Conservation (phyloP, 2,329 filamentous ascomycete species). For the Paracorniculantispora psalliotae region DNA sequence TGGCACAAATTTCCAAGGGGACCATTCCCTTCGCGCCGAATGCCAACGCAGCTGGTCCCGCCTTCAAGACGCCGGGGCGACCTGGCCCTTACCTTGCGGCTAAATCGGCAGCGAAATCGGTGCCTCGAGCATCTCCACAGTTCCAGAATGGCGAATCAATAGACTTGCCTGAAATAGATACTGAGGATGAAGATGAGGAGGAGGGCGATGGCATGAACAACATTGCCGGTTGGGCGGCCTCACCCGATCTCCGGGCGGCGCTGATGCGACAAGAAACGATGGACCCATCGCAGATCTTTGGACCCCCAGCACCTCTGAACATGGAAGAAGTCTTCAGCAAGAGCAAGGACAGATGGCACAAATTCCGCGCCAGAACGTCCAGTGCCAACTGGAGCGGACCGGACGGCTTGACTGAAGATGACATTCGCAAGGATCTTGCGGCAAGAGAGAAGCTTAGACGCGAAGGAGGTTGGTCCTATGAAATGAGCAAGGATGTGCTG, state of each 20-base stretch:
- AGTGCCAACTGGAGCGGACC: conserved; percentile 89
- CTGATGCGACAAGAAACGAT: conserved; percentile 78
- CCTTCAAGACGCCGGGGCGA: conserved; percentile 68
- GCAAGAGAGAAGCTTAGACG: conserved; percentile 73
- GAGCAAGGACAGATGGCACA: conserved; percentile 77
- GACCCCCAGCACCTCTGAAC: conserved; percentile 77
- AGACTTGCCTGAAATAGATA: conserved; percentile 89
- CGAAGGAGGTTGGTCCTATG: conserved; percentile 82
- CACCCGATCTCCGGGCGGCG: conserved; percentile 71
- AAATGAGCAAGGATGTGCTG: conserved; percentile 45
- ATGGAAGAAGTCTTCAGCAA: conserved; percentile 97
- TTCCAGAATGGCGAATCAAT: conserved; percentile 89
- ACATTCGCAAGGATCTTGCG: conserved; percentile 74
- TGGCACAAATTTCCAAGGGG: conserved; percentile 83
- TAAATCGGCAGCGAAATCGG: conserved; percentile 58
- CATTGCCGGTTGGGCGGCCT: conserved; percentile 82
- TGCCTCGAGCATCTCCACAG: conserved; percentile 66
- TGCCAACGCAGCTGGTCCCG: conserved; percentile 47
- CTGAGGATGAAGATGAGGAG: conserved; percentile 87
- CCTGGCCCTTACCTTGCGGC: conserved; percentile 36
- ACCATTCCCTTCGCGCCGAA: conserved; percentile 83
- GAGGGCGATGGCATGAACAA: conserved; percentile 48
- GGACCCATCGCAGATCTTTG: conserved; percentile 83
- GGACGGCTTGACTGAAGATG: conserved; percentile 80
- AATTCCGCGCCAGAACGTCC: conserved; percentile 85